These are phyloP conservation scores for Monilinia polystroma DNA, from an alignment of 2,329 filamentous ascomycete genomes.

Conservation along the genomic window DNA sequence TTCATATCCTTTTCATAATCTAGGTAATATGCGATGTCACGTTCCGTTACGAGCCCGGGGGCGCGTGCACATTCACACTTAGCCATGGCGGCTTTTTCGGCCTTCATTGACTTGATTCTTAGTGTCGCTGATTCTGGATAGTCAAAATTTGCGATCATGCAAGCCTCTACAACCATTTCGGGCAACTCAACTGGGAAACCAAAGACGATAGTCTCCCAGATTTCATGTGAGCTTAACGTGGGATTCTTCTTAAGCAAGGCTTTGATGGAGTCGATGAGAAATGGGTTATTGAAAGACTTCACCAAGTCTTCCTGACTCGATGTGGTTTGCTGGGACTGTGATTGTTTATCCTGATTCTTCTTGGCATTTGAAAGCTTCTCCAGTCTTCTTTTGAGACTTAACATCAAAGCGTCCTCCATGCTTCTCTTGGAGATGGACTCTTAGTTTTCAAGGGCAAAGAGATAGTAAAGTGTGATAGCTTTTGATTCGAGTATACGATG, in stretches of 20 bases:
- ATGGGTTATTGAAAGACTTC: neutral
- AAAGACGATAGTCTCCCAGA: neutral
- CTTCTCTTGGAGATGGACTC: neutral
- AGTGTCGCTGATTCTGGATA: neutral
- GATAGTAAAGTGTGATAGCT: neutral
- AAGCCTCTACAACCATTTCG: constrained; percentile 5
- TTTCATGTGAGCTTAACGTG: neutral
- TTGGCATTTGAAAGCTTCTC: neutral
- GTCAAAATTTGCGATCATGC: neutral
- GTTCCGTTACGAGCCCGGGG: neutral
- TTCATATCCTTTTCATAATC: neutral
- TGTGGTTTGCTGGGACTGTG: too few species aligned
- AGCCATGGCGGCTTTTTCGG: neutral
- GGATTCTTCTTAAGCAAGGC: neutral
- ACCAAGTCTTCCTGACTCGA: too few species aligned
- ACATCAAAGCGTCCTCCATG: neutral
- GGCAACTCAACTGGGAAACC: neutral
- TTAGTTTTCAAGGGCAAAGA: neutral
- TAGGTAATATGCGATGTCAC: neutral
- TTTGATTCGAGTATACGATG: neutral
- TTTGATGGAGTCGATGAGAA: neutral
- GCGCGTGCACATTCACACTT: neutral
- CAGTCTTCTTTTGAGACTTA: neutral
- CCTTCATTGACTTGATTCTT: neutral
- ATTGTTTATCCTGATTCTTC: too few species aligned